phyloP scores from a whole-genome alignment of 1,139 yeast species.

The Magnusiomyces ingens region DNA sequence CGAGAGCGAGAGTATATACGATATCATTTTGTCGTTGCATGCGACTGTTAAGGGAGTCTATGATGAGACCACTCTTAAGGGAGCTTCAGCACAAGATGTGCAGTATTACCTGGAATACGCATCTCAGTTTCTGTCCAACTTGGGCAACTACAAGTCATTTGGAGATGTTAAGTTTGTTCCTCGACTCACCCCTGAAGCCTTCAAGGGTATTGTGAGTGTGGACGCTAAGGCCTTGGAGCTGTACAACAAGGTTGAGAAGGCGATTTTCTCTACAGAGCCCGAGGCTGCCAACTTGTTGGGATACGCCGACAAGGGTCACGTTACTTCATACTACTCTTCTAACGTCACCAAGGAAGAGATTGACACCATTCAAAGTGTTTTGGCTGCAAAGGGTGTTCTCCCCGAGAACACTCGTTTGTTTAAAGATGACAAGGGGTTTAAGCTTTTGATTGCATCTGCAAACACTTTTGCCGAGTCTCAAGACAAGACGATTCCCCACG shows the following conservation, averaged over 20 bases:
- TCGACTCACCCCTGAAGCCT: conserved; percentile 39
- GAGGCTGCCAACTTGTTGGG: conserved; percentile 54
- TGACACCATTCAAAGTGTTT: conserved; percentile 55
- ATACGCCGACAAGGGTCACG: conserved; percentile 70
- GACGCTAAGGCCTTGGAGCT: conserved; percentile 33
- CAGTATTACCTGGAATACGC: conserved; percentile 63
- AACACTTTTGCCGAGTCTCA: conserved; percentile 13
- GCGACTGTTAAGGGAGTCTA: conserved; percentile 48
- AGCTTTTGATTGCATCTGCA: conserved; percentile 30
- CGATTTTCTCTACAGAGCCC: conserved; percentile 47
- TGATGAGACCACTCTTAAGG: conserved; percentile 28
- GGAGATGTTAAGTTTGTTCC: conserved; percentile 87
- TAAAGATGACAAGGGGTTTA: conserved; percentile 29
- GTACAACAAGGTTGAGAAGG: conserved; percentile 42
- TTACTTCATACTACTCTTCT: conserved; percentile 62
- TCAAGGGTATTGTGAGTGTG: conserved; percentile 23
- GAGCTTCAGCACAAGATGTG: conserved; percentile 33
- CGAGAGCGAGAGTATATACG: conserved; percentile 69
- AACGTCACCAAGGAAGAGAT: conserved; percentile 53
- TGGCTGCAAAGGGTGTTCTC: conserved; percentile 56
- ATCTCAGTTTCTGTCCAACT: conserved; percentile 69
- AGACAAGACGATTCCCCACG: neutral
- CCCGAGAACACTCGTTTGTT: conserved; percentile 78
- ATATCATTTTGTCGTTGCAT: conserved; percentile 57
- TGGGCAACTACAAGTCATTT: conserved; percentile 84